These are phyloP conservation scores for Pythium coloratum DNA, from an alignment of 352 stramenopile genomes.

Conservation along the genomic window DNA sequence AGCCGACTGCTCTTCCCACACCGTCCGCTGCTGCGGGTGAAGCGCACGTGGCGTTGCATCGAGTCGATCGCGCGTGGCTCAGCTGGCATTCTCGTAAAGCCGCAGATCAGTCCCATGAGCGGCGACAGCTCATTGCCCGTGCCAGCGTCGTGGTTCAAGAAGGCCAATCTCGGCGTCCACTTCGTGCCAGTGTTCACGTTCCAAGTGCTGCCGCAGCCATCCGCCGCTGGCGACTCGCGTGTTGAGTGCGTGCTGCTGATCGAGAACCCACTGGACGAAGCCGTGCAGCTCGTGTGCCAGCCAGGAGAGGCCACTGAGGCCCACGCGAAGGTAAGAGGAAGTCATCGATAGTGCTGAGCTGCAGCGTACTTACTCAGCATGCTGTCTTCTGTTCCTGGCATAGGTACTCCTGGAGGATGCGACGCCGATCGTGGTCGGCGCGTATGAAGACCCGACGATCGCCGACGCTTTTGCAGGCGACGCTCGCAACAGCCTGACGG, in stretches of 20 bases:
- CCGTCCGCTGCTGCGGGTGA: slow-evolving; percentile 71
- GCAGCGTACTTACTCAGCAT: neutral
- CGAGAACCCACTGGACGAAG: slow-evolving; percentile 82
- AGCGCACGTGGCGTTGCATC: slow-evolving; percentile 83
- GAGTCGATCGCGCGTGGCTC: slow-evolving; percentile 76
- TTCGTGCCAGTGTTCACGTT: slow-evolving; percentile 79
- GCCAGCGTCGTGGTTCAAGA: slow-evolving; percentile 84
- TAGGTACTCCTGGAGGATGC: slow-evolving; percentile 54
- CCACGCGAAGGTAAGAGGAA: slow-evolving; percentile 25
- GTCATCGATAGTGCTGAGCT: neutral
- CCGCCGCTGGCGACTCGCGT: slow-evolving; percentile 3
- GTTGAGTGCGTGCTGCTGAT: slow-evolving; percentile 66
- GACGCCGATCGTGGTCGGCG: slow-evolving; percentile 62
- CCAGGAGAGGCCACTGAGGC: slow-evolving; percentile 6
- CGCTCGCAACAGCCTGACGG: slow-evolving; percentile 6
- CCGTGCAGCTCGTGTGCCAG: slow-evolving; percentile 61
- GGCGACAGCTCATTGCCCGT: slow-evolving; percentile 84
- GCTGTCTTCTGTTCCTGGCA: neutral
- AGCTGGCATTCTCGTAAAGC: slow-evolving; percentile 86
- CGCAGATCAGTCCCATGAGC: slow-evolving; percentile 91
- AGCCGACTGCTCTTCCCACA: slow-evolving; percentile 49
- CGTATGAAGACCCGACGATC: slow-evolving; percentile 85
- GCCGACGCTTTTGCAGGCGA: slow-evolving; percentile 62
- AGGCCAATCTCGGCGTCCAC: slow-evolving; percentile 75
- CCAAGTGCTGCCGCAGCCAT: slow-evolving; percentile 47